phyloP scores from a whole-genome alignment of 208 protist genomes.

The Eutreptiella sp. region DNA sequence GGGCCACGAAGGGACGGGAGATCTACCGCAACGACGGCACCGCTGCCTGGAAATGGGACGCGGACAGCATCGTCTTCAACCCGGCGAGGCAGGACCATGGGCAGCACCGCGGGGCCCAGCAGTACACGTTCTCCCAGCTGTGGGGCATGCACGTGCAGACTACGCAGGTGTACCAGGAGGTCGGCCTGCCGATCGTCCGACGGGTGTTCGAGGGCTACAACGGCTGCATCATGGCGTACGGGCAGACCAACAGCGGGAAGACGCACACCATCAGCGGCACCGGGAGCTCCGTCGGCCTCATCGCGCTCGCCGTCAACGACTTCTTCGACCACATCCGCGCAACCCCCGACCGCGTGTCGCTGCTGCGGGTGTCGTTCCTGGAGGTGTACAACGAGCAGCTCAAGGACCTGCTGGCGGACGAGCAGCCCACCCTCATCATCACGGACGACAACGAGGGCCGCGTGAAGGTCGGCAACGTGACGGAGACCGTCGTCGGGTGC shows the following conservation, averaged over 20 bases:
- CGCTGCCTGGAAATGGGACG: no score
- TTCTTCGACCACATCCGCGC: not conserved
- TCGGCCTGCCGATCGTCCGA: slow-evolving; percentile 20
- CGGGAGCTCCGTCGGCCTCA: not conserved
- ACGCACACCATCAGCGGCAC: slow-evolving; percentile 31
- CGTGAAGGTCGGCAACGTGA: not conserved
- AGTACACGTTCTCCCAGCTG: slow-evolving; percentile 21
- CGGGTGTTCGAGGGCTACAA: slow-evolving; percentile 30
- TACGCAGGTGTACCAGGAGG: not conserved
- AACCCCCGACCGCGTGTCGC: no score
- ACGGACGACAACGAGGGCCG: slow-evolving; percentile 7
- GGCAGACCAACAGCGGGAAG: slow-evolving; percentile 31
- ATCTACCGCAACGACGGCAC: no score
- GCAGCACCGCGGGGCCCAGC: slow-evolving; percentile 45
- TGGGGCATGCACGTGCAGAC: slow-evolving; percentile 1
- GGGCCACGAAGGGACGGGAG: no score
- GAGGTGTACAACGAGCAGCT: slow-evolving; percentile 34
- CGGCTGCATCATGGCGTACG: slow-evolving; percentile 31
- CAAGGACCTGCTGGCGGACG: slow-evolving; percentile 18
- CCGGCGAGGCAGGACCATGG: slow-evolving; percentile 81
- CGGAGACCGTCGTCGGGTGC: slow-evolving; percentile 17
- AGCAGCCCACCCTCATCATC: slow-evolving; percentile 13
- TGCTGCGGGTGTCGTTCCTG: slow-evolving; percentile 20
- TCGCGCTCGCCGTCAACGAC: not conserved
- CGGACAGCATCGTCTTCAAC: no score